Conservation (phyloP, 768 basidiomycete genomes). For the Mycena olivaceomarginata region DNA sequence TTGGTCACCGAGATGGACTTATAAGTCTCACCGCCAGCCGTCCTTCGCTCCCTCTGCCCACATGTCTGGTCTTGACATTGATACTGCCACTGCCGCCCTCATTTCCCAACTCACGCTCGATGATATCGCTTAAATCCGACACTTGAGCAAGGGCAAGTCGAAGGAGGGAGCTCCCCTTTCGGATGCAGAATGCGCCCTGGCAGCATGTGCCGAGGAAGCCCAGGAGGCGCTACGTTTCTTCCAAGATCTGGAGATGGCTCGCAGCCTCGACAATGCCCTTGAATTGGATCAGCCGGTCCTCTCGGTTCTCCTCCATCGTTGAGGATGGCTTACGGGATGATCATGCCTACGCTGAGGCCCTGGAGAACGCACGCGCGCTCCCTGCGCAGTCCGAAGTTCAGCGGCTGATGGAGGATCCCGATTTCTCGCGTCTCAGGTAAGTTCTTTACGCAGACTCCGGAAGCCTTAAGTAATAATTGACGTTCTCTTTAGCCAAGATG, state of each 20-base stretch:
- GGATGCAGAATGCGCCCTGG: constrained; percentile 69
- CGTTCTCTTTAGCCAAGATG: constrained; percentile 13
- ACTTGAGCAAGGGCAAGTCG: constrained; percentile 61
- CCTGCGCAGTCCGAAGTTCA: constrained; percentile 50
- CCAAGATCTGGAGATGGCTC: too few relatives aligned
- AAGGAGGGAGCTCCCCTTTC: constrained; percentile 52
- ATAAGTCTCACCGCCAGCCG: background rate
- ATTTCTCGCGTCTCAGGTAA: constrained; percentile 16
- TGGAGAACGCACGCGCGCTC: constrained; percentile 54
- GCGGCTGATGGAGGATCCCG: constrained; percentile 39
- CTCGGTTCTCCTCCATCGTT: constrained; percentile 47
- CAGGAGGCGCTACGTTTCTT: too few relatives aligned
- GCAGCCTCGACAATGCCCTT: too few relatives aligned
- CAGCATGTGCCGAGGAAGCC: constrained; percentile 61
- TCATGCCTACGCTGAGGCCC: constrained; percentile 61
- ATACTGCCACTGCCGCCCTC: constrained; percentile 61
- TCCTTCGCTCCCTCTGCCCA: background rate
- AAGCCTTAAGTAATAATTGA: background rate
- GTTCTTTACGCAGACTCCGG: background rate
- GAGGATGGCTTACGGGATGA: constrained; percentile 65
- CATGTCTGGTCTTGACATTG: constrained; percentile 48
- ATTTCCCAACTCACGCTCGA: constrained; percentile 63
- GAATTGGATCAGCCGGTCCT: too few relatives aligned
- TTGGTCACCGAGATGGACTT: background rate
- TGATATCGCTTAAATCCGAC: constrained; percentile 61